Base-by-base conservation (phyloP, 768 basidiomycete species). In the Cystobasidium tubakii region DNA sequence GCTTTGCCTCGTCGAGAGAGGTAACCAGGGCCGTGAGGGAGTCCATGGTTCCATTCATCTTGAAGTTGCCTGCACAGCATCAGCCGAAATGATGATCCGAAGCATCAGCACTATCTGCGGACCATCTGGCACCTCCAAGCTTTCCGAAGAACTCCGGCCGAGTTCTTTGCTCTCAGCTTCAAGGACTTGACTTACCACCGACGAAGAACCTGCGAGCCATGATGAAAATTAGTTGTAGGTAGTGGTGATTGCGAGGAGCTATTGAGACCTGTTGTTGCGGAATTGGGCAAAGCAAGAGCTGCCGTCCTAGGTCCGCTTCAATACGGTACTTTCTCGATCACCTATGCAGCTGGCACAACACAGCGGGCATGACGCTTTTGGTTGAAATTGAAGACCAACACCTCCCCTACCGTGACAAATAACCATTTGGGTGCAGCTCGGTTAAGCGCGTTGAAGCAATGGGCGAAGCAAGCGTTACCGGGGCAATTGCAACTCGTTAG, bases 161-260 rank as follows among this genome's bases (percentile, higher is more conserved):
- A n/a, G n/a, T n/a, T n/a, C n/a, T n/a, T n/a, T n/a, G n/a, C 57
- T 29, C 29, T 33, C 17, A n/a, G 42, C 42, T 42, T 42, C 9
- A 17, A 17, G 13, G 3, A 46, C 44, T n/a, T 7, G 46, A 74
- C 74, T 63, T 75, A 75, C 81, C 91, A 76, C 95, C 95, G 78
- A 91, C 92, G 80, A 96, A 94, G 84, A 94, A 95, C 82, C 87
- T 84, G 80, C 92, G 91, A 75, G 88, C 74, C 75, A 76, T 76
- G 53, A 39, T 74, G 53, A 33, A 67, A 17, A 31, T 6, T 53
- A 33, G 15, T 36, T 39, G 29, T 13, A 15, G 34, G 25, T 36
- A n/a, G n/a, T n/a, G n/a, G n/a, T 3, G 34, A 65, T 2, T 12
- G 10, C 63, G 31, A 65, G 63, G 36, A 17, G 9, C 2, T 39